Conservation (phyloP, 768 basidiomycete species). For the Hygrocybe coccinea region DNA sequence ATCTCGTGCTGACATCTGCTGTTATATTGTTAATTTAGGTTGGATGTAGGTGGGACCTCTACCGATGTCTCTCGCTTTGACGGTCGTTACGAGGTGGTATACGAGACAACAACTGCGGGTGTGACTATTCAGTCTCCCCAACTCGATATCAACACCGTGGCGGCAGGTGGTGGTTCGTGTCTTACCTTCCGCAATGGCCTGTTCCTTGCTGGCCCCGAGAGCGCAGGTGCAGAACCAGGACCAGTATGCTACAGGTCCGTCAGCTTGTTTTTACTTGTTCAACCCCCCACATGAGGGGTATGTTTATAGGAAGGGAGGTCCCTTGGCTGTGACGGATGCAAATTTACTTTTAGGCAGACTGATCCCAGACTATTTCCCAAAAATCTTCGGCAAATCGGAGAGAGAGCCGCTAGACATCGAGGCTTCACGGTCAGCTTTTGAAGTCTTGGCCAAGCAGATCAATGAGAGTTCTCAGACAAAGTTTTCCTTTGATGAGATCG, state of each 20-base stretch:
- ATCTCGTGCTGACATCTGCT: neutral
- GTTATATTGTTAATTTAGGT: constrained; percentile 39
- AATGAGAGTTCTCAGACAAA: constrained; percentile 54
- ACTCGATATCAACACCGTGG: constrained; percentile 93
- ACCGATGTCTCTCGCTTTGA: constrained; percentile 94
- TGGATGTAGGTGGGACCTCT: constrained; percentile 93
- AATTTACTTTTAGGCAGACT: constrained; percentile 87
- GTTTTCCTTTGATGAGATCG: constrained; percentile 74
- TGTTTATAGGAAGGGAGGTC: constrained; percentile 73
- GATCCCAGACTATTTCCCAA: constrained; percentile 87
- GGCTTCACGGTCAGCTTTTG: constrained; percentile 65
- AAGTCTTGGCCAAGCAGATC: constrained; percentile 62
- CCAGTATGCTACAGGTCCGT: constrained; percentile 83
- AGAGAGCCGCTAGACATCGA: constrained; percentile 77
- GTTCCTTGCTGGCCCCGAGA: constrained; percentile 87
- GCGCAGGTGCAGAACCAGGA: constrained; percentile 90
- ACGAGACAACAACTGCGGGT: constrained; percentile 93
- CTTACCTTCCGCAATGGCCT: constrained; percentile 86
- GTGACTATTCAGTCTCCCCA: constrained; percentile 90
- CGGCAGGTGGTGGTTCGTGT: constrained; percentile 91
- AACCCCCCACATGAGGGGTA: neutral
- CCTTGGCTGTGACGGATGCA: constrained; percentile 88
- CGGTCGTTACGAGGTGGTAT: constrained; percentile 87
- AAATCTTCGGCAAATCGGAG: constrained; percentile 89
- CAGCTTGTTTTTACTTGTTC: neutral